Evolutionary conservation across 2,329 filamentous ascomycete species (phyloP).

Genomic region (Hymenoscyphus infarciens): DNA sequence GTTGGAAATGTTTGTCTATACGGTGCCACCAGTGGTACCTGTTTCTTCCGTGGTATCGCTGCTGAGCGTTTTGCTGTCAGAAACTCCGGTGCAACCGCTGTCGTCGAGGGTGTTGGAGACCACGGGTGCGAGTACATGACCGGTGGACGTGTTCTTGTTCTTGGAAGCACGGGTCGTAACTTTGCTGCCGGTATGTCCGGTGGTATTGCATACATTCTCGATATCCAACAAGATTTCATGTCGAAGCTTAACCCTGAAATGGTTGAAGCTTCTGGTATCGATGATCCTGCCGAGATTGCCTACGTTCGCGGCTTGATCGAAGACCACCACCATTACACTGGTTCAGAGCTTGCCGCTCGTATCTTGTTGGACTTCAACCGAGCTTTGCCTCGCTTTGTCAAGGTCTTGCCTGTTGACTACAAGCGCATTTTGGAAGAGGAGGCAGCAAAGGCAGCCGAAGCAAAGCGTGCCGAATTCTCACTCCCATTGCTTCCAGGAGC

Average conservation of each 20-base stretch:
- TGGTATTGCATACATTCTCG: slow-evolving; percentile 91
- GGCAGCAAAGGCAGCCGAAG: slow-evolving; percentile 77
- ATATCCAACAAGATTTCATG: slow-evolving; percentile 84
- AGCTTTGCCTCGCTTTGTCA: slow-evolving; percentile 85
- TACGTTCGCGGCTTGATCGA: slow-evolving; percentile 89
- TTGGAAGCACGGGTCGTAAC: slow-evolving; percentile 89
- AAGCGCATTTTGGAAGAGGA: slow-evolving; percentile 88
- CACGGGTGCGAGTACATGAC: slow-evolving; percentile 99
- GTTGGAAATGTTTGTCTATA: slow-evolving; percentile 95
- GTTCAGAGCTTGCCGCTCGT: slow-evolving; percentile 88
- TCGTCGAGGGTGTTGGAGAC: slow-evolving; percentile 94
- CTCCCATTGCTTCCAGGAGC: slow-evolving; percentile 72
- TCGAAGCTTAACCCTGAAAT: slow-evolving; percentile 96
- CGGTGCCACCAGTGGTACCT: slow-evolving; percentile 84
- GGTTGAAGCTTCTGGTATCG: slow-evolving; percentile 83
- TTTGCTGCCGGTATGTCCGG: slow-evolving; percentile 98
- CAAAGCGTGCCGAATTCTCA: slow-evolving; percentile 79
- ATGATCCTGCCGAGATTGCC: slow-evolving; percentile 84
- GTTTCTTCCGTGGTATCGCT: slow-evolving; percentile 95
- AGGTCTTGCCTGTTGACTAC: slow-evolving; percentile 92
- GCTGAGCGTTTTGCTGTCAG: slow-evolving; percentile 95
- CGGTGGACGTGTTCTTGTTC: slow-evolving; percentile 81
- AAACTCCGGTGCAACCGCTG: slow-evolving; percentile 93
- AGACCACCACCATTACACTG: slow-evolving; percentile 97
- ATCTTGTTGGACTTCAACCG: slow-evolving; percentile 94